phyloP scores from a whole-genome alignment of 306 rosid genomes.

The Ceratonia siliqua region DNA sequence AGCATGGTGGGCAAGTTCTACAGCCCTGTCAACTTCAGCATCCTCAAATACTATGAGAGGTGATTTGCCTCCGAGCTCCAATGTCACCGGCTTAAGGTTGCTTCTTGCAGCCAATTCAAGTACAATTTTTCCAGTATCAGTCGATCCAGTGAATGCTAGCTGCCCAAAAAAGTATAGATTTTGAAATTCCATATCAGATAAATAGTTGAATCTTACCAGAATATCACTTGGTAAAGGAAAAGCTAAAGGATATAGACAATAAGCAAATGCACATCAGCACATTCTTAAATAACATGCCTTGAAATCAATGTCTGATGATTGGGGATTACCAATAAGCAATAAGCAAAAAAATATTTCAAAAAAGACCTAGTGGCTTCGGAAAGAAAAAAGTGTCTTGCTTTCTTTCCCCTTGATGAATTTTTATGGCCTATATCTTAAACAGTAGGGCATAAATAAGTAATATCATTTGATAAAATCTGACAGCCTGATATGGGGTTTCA shows the following conservation, averaged over 20 bases:
- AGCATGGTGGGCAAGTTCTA: conserved; percentile 91
- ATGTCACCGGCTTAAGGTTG: conserved; percentile 86
- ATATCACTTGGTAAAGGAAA: neutral
- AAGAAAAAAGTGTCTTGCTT: neutral
- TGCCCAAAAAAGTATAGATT: conserved; percentile 36
- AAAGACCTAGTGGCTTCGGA: neutral
- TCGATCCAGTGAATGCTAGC: conserved; percentile 94
- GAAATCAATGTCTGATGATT: neutral
- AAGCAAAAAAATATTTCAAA: neutral
- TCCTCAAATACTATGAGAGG: conserved; percentile 89
- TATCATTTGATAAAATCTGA: neutral
- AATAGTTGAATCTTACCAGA: neutral
- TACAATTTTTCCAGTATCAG: conserved; percentile 69
- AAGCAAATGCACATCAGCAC: neutral
- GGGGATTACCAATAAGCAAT: too few relatives aligned
- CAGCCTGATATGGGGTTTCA: neutral
- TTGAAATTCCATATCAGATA: neutral
- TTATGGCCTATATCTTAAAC: neutral
- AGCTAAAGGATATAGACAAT: neutral
- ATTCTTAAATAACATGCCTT: neutral
- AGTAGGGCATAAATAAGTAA: neutral
- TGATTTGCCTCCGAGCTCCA: conserved; percentile 97
- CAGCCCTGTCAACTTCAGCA: conserved; percentile 80
- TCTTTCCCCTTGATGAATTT: neutral
- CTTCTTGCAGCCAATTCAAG: conserved; percentile 82